phyloP scores from a whole-genome alignment of 345 rosid species.

The Physaria fendleri region DNA sequence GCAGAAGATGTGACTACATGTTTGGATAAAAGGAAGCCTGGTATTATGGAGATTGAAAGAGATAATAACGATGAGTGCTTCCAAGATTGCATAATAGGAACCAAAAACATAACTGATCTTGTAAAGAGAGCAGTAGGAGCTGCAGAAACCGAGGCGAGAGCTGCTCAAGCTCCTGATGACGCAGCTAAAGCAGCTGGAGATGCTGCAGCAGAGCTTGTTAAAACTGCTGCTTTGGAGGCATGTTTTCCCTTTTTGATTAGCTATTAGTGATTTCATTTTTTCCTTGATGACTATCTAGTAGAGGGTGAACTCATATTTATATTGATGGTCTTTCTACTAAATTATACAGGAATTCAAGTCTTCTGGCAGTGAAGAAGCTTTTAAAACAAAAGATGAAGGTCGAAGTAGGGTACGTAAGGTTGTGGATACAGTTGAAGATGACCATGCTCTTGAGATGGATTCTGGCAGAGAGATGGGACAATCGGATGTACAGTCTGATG shows the following conservation, averaged over 20 bases:
- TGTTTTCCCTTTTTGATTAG: neutral
- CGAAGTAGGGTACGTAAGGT: constrained; percentile 63
- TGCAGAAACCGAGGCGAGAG: constrained; percentile 95
- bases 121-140: constrained; percentile 82
- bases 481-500: constrained; percentile 41
- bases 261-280: constrained; percentile 9
- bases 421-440: constrained; percentile 47
- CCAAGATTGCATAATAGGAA: constrained; percentile 75
- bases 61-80: constrained; percentile 70
- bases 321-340: neutral
- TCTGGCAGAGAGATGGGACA: constrained; percentile 35
- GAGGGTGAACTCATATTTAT: neutral
- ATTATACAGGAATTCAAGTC: constrained; percentile 53
- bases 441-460: constrained; percentile 38
- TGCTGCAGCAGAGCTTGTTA: constrained; percentile 95
- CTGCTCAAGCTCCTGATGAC: constrained; percentile 74
- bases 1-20: constrained; percentile 43
- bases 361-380: constrained; percentile 71
- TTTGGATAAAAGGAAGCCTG: constrained; percentile 37
- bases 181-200: constrained; percentile 93
- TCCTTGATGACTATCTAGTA: neutral
- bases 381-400: constrained; percentile 73
- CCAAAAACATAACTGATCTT: constrained; percentile 62
- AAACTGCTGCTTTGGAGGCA: constrained; percentile 87
- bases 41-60: constrained; percentile 45